A percentile compares a stretch with the other conserved stretches of the same genome.
Conservation (phyloP, 2,329 filamentous ascomycete species). For the Juglanconis juglandina region DNA sequence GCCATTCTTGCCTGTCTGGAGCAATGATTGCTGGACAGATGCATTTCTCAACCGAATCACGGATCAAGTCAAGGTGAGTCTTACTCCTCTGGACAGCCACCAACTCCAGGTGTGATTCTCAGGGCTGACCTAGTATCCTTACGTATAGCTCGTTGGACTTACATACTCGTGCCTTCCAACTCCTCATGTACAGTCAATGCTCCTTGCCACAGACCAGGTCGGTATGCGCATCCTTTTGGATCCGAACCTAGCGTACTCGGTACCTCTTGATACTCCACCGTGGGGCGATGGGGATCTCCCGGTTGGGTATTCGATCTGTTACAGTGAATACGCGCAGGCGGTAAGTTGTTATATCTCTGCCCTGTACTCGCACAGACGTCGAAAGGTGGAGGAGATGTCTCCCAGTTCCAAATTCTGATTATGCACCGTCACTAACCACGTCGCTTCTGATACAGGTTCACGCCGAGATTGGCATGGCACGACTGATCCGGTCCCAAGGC, state of each 20-base stretch:
- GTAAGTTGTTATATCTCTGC: neutral
- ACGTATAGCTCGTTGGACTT: conserved; percentile 32
- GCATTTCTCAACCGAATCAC: conserved; percentile 27
- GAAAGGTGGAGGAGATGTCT: no score
- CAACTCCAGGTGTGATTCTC: neutral
- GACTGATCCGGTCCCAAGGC: conserved; percentile 23
- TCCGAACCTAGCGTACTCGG: conserved; percentile 20
- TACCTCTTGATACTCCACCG: conserved; percentile 12
- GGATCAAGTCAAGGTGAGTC: conserved; percentile 27
- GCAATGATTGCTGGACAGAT: conserved; percentile 31
- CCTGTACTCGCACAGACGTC: no score
- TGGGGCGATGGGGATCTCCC: conserved; percentile 22
- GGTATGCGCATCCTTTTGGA: conserved; percentile 31
- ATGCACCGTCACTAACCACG: neutral
- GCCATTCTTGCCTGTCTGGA: conserved; percentile 31
- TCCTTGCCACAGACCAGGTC: conserved; percentile 31
- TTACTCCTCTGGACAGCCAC: neutral
- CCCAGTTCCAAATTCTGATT: no score
- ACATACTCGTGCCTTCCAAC: conserved; percentile 29
- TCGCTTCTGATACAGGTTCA: conserved; percentile 13
- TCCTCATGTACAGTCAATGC: conserved; percentile 32
- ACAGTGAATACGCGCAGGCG: conserved; percentile 2
- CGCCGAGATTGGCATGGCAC: conserved; percentile 27
- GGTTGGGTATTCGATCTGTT: conserved; percentile 17
- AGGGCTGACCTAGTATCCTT: conserved; percentile 27